Evolutionary conservation across 805 yeast genomes (phyloP), one percentile per base, ranked within the genome.

Genomic region (Wickerhamomyces silvicola): DNA sequence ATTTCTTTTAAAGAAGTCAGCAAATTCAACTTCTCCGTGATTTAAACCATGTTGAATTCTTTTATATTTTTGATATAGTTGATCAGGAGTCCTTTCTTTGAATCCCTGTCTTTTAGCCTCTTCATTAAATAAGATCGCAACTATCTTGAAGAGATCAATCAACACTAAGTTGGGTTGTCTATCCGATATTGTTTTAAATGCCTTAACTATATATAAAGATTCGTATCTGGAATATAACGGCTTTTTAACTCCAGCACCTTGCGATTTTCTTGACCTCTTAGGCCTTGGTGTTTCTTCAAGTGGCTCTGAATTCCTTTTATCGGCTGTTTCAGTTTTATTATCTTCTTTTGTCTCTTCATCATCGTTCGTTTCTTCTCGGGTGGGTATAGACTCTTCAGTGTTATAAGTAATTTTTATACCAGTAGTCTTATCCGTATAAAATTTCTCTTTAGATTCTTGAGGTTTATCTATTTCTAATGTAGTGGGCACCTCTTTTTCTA

Each of bases 41-140:
- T 46, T 50, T 10, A 48, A 25, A 4, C 51, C 49, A 22, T 48
- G 41, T 20, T 45, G 50, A 3, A 50, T 42, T 23, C 55, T 35
- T 24, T 50, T 50, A 27, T 48, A 50, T 31, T 50, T 50, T 17
- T 50, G 55, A 28, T 50, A 48, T 9, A 50, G 31, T 25, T 50
- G 54, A 31, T 50, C 55, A 4, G 50, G 37, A 1, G 55, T 46
- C 10, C 55, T 31, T 16, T 42, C 39, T 32, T 46, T 46, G 22
- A 50, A 48, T 2, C 54, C 52, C 22, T 41, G 38, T 9, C 32
- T 33, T 4, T 18, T 16, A 3, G 50, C 50, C 24, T 46, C 48
- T 7, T 42, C 38, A 24, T 50, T 50, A 39, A 45, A 50, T 6
- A 50, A 24, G 1, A 39, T 23, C 1, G 46, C 35, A 4, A 48